A percentile compares a stretch with the other conserved stretches of the same genome.
phyloP scores from a whole-genome alignment of 2,329 filamentous ascomycete species.

The Zalaria sp. region DNA sequence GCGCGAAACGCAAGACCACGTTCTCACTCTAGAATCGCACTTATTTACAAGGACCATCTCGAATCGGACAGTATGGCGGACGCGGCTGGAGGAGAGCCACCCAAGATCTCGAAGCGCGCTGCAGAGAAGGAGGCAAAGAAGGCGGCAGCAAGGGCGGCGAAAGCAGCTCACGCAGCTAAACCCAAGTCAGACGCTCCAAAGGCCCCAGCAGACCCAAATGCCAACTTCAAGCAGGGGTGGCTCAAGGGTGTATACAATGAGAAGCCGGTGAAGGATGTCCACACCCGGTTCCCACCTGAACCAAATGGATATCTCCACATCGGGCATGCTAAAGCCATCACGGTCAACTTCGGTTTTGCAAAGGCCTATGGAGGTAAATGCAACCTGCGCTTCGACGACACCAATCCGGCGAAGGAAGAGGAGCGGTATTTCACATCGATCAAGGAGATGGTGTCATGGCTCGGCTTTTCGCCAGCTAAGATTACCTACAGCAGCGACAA shows the following conservation, averaged over 20 bases:
- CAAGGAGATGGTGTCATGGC: slow-evolving; percentile 73
- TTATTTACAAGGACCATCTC: too few species aligned
- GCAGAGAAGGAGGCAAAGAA: slow-evolving; percentile 36
- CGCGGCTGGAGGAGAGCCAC: slow-evolving; percentile 11
- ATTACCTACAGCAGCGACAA: slow-evolving; percentile 86
- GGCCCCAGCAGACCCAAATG: slow-evolving; percentile 17
- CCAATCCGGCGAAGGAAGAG: slow-evolving; percentile 87
- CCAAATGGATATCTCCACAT: slow-evolving; percentile 92
- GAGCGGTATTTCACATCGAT: slow-evolving; percentile 85
- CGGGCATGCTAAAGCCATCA: slow-evolving; percentile 89
- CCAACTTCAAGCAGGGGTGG: slow-evolving; percentile 36
- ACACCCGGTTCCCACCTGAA: slow-evolving; percentile 37
- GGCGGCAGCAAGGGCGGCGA: slow-evolving; percentile 29
- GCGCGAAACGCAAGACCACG: too few species aligned
- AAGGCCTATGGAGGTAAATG: slow-evolving; percentile 65
- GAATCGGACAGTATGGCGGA: slow-evolving; percentile 14
- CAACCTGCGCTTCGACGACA: slow-evolving; percentile 79
- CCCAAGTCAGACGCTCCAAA: slow-evolving; percentile 9
- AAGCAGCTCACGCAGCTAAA: slow-evolving; percentile 22
- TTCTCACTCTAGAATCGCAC: too few species aligned
- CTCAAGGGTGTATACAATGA: slow-evolving; percentile 35
- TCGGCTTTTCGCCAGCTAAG: slow-evolving; percentile 64
- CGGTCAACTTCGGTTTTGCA: slow-evolving; percentile 93
- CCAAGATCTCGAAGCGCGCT: slow-evolving; percentile 31
- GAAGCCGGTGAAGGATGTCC: slow-evolving; percentile 30